Evolutionary conservation across 2,329 filamentous ascomycete genomes (phyloP), one percentile per base, ranked within the genome.

Genomic region (Diaporthe helianthi): DNA sequence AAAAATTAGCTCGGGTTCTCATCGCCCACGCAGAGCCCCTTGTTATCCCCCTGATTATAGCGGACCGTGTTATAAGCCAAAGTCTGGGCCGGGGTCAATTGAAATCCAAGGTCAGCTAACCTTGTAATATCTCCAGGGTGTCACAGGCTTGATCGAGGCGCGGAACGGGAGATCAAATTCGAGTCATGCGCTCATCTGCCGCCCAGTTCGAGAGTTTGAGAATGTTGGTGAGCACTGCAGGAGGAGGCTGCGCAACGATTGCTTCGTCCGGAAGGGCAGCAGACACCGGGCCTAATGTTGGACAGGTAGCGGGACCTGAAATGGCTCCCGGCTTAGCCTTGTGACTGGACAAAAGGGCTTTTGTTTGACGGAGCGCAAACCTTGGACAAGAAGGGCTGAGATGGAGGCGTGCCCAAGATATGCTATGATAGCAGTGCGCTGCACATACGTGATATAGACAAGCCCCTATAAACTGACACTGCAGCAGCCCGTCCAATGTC

Each of bases 41-140:
- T 67, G 41, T 33, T 17, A 17, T 63, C 51, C 69, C n/a, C 68
- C 69, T 70, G 58, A 53, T 9, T 33, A 65, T 68, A 67, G 58
- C 26, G 65, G 52, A 47, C 31, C 38, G 52, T 22, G n/a, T 51
- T 58, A 58, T 67, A 24, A 58, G 31, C 41, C 41, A 49, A 58
- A 58, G 49, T 26, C 52, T 58, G 65, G 49, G 26, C 61, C 47
- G 61, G 46, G 41, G 52, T 54, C 44, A 51, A 58, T 55, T 51
- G 46, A 29, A 58, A 58, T 36, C 58, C 29, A 49, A 49, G 33
- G 58, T 24, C 58, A 49, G 44, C 65, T 29, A 31, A 67, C 65
- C 52, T 67, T 67, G 65, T 26, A 49, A 67, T 58, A 9, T 46
- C 15, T 24, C 65, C 44, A 26, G 29, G 52, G 65, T 44, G 29